phyloP scores from a whole-genome alignment of 345 rosid species.

The Kernera saxatilis region DNA sequence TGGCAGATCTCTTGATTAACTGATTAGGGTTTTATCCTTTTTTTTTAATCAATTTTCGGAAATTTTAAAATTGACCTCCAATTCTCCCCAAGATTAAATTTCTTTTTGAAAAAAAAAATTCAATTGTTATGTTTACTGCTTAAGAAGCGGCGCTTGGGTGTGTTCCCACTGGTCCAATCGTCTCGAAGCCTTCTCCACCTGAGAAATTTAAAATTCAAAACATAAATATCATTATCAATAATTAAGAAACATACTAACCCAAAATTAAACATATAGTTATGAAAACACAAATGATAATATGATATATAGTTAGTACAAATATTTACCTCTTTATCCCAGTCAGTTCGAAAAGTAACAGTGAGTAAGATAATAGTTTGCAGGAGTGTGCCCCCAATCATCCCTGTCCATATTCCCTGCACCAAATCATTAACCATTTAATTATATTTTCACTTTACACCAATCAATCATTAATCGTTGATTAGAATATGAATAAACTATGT shows the following conservation, averaged over 20 bases:
- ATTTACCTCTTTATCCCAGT: conserved; percentile 62
- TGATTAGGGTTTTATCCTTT: neutral
- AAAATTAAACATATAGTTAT: neutral
- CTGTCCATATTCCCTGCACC: conserved; percentile 68
- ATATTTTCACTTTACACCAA: neutral
- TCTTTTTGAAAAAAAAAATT: neutral
- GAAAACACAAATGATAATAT: neutral
- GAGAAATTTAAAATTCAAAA: neutral
- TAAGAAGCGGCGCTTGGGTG: conserved; percentile 20
- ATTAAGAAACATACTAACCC: neutral
- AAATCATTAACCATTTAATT: neutral
- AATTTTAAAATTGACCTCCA: neutral
- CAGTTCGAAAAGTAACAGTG: conserved; percentile 44
- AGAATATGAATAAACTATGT: neutral
- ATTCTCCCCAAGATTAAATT: neutral
- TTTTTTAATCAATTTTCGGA: neutral
- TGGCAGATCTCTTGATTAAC: neutral
- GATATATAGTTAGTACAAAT: neutral
- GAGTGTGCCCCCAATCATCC: conserved; percentile 65
- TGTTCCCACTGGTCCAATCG: conserved; percentile 48
- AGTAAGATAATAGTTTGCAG: conserved; percentile 51
- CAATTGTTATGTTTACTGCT: neutral
- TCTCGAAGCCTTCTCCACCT: conserved; percentile 49
- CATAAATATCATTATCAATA: neutral
- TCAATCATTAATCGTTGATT: neutral